These are phyloP conservation scores for Xylaria longipes DNA, from an alignment of 495 filamentous ascomycete genomes.

Conservation along the genomic window DNA sequence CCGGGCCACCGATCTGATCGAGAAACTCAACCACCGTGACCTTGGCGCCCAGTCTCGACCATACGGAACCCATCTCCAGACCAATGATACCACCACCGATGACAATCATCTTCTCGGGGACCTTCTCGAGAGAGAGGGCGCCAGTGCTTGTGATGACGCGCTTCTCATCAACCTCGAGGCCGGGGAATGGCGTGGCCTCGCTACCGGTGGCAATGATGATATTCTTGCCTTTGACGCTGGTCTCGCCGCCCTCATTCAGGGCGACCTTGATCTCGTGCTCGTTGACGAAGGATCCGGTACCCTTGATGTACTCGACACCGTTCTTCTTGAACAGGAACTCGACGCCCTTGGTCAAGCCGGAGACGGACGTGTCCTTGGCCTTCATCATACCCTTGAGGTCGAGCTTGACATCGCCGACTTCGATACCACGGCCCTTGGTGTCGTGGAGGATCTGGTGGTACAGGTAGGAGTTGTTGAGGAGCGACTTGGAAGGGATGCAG, in stretches of 20 bases:
- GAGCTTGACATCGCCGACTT: slow-evolving; percentile 92
- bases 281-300: slow-evolving; percentile 82
- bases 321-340: slow-evolving; percentile 99
- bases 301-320: slow-evolving; percentile 94
- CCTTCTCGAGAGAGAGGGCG: slow-evolving; percentile 84
- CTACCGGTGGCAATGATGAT: slow-evolving; percentile 96
- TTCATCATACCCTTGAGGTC: slow-evolving; percentile 97
- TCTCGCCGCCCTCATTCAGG: slow-evolving; percentile 87
- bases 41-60: slow-evolving; percentile 89
- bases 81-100: slow-evolving; percentile 99
- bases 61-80: slow-evolving; percentile 98
- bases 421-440: slow-evolving; percentile 93
- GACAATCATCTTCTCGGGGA: slow-evolving; percentile 97
- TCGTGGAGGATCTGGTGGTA: slow-evolving; percentile 98
- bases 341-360: slow-evolving; percentile 91
- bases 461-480: slow-evolving; percentile 98
- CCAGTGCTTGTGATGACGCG: slow-evolving; percentile 95
- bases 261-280: slow-evolving; percentile 92
- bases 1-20: slow-evolving; percentile 93
- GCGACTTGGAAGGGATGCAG: slow-evolving; percentile 98
- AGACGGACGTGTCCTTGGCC: slow-evolving; percentile 92
- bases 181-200: slow-evolving; percentile 95
- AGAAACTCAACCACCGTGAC: slow-evolving; percentile 98
- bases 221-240: slow-evolving; percentile 85
- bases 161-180: slow-evolving; percentile 95